A percentile compares a stretch with the other conserved stretches of the same genome.
Evolutionary conservation across 2,329 filamentous ascomycete genomes (phyloP).

Genomic region (Sporothrix globosa): DNA sequence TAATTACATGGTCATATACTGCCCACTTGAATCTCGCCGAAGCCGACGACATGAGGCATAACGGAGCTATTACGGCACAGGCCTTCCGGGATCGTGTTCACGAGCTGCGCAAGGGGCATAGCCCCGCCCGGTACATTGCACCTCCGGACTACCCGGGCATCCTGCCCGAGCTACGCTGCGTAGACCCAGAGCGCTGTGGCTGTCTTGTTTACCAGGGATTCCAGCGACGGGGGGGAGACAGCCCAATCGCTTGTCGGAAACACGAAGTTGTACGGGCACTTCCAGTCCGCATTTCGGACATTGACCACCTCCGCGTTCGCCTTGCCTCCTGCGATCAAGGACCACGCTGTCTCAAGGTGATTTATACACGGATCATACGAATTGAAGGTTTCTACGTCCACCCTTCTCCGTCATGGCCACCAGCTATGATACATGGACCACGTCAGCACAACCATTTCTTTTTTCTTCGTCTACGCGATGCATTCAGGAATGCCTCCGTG

Average conservation of each 20-base stretch:
- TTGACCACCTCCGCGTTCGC: constrained; percentile 6
- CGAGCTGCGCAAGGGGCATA: neutral
- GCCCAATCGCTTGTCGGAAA: neutral
- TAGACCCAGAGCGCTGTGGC: constrained; percentile 30
- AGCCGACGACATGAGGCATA: too few relatives aligned
- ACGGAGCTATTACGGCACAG: constrained; percentile 13
- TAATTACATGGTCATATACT: constrained; percentile 28
- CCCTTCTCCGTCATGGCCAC: neutral
- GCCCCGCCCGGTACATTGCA: constrained; percentile 12
- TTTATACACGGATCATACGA: constrained; percentile 5
- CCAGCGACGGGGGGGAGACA: neutral
- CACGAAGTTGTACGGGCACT: constrained; percentile 11
- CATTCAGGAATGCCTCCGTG: neutral
- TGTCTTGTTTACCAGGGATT: constrained; percentile 29
- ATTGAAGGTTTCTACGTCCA: constrained; percentile 1
- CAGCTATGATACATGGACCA: neutral
- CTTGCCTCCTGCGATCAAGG: neutral
- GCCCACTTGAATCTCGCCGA: constrained; percentile 27
- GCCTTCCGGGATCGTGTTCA: constrained; percentile 8
- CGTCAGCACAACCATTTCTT: neutral
- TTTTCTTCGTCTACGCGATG: neutral
- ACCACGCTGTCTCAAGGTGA: neutral
- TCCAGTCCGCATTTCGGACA: neutral
- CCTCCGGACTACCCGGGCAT: constrained; percentile 24
- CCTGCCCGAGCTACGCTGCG: constrained; percentile 29